Percentiles rank a stretch among this genome's conserved stretches.
phyloP scores from a whole-genome alignment of 2,329 filamentous ascomycete genomes.

The Xylariomycetidae sp. region DNA sequence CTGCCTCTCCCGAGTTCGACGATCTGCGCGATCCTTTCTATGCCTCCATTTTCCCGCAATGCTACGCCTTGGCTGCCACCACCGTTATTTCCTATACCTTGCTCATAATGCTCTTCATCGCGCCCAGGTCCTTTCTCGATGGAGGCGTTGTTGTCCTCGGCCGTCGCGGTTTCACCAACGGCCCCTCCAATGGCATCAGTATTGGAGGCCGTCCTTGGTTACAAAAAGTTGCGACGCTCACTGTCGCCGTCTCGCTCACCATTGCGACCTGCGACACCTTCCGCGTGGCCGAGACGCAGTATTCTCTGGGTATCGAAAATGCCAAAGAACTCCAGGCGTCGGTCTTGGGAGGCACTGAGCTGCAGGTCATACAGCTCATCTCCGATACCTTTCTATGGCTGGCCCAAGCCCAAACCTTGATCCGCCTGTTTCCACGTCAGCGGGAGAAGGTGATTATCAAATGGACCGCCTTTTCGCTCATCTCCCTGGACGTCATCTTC shows the following conservation, averaged over 20 bases:
- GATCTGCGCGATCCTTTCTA: constrained; percentile 85
- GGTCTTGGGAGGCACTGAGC: constrained; percentile 77
- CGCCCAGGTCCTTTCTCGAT: constrained; percentile 87
- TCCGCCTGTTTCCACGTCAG: constrained; percentile 90
- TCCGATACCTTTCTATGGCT: constrained; percentile 97
- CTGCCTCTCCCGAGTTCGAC: constrained; percentile 40
- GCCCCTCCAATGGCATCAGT: constrained; percentile 70
- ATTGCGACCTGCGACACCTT: constrained; percentile 93
- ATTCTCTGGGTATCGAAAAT: constrained; percentile 72
- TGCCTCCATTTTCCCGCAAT: constrained; percentile 85
- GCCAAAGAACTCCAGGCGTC: constrained; percentile 66
- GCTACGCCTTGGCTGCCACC: constrained; percentile 85
- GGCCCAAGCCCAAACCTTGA: constrained; percentile 93
- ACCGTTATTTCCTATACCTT: constrained; percentile 89
- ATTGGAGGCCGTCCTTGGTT: constrained; percentile 92
- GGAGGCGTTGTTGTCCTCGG: constrained; percentile 78
- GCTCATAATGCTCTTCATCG: constrained; percentile 89
- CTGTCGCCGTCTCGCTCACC: constrained; percentile 77
- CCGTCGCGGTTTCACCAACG: constrained; percentile 76
- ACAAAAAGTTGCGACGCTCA: constrained; percentile 73
- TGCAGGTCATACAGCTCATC: constrained; percentile 85
- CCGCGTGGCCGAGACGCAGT: constrained; percentile 74
- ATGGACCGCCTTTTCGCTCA: constrained; percentile 93
- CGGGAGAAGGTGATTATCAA: constrained; percentile 98
- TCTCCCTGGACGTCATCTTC: constrained; percentile 85